Evolutionary conservation across 495 filamentous ascomycete species (phyloP), one percentile per base, ranked within the genome.

Genomic region (Pyrenula massariospora): DNA sequence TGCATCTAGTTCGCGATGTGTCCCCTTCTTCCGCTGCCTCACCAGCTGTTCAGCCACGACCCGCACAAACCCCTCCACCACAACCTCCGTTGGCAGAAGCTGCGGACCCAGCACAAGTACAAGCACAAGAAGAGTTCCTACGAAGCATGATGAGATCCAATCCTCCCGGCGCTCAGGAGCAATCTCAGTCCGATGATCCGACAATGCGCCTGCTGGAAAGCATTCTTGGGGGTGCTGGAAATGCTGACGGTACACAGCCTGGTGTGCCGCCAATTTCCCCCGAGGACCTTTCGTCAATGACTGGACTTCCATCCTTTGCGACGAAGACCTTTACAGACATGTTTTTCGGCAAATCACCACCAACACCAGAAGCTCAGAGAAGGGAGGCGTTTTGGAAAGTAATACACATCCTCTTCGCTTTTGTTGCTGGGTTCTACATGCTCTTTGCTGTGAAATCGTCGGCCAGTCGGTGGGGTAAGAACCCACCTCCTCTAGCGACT

Each of bases 401-500:
- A 12, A 64, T 93, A 15, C 91, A 96, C 68, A 79, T 83, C 1
- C 47, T 89, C 0, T 86, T 91, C 67, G 82, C 89, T 0, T 65
- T 94, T 12, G 68, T 72, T 0, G 72, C 95, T 2, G 88, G 84
- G 0, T 60, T 87, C 11, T 95, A 93, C 65, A 77, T 94, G 19
- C 57, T 75, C 0, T 64, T 73, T 12, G 56, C 72, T 12, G 63
- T 74, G 11, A 66, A 67, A 10, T 54, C 67, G 8, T 69, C 74
- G 3, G 66, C 75, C 50, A 57, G 68, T 24, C 63, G 66, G 49
- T 77, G 69, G 24, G 74, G 74, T 1, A 68, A 53, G 73, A 79
- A 52, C 54, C 87, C 52, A 71, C 77, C 59, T 74, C 86, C 51
- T 69, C 86, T 52, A 84, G 91, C 74, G 73, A 79, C 59, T 77